Percentiles rank a stretch among this genome's conserved stretches.
These are phyloP conservation scores for Suillus fuscotomentosus DNA, from an alignment of 768 basidiomycete genomes.

Conservation along the genomic window DNA sequence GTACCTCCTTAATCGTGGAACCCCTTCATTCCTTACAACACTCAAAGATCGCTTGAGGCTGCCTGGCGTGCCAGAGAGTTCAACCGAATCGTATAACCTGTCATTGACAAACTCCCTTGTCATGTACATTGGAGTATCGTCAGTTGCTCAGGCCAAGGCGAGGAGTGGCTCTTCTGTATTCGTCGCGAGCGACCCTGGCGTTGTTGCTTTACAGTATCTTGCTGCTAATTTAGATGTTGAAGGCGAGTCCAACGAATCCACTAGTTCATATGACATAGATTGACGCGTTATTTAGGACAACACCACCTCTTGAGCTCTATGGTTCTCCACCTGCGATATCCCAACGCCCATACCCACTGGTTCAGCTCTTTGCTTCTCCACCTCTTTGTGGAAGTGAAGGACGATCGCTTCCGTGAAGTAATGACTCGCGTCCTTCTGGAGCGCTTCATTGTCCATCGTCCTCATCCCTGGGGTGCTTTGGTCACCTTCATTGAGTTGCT, in stretches of 20 bases:
- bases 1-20: slow-evolving; percentile 76
- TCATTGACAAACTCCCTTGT: slow-evolving; percentile 91
- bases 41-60: slow-evolving; percentile 75
- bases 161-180: slow-evolving; percentile 82
- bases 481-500: slow-evolving; percentile 94
- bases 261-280: slow-evolving; percentile 1
- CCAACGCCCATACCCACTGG: slow-evolving; percentile 98
- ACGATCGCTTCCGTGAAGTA: slow-evolving; percentile 76
- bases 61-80: slow-evolving; percentile 42
- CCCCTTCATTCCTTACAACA: slow-evolving; percentile 68
- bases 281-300: slow-evolving; percentile 60
- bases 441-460: slow-evolving; percentile 89
- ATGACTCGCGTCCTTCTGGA: slow-evolving; percentile 90
- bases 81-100: slow-evolving; percentile 74
- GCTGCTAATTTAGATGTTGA: slow-evolving; percentile 85
- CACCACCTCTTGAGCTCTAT: slow-evolving; percentile 93
- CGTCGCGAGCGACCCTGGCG: slow-evolving; percentile 78
- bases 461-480: slow-evolving; percentile 95
- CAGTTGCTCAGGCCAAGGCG: slow-evolving; percentile 86
- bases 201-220: slow-evolving; percentile 80
- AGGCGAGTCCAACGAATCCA: slow-evolving; percentile 50
- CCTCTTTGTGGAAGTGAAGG: slow-evolving; percentile 78
- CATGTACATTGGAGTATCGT: slow-evolving; percentile 94
- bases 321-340: slow-evolving; percentile 93
- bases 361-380: slow-evolving; percentile 89